Evolutionary conservation across 805 yeast genomes (phyloP).

Genomic region (Candida insectorum): DNA sequence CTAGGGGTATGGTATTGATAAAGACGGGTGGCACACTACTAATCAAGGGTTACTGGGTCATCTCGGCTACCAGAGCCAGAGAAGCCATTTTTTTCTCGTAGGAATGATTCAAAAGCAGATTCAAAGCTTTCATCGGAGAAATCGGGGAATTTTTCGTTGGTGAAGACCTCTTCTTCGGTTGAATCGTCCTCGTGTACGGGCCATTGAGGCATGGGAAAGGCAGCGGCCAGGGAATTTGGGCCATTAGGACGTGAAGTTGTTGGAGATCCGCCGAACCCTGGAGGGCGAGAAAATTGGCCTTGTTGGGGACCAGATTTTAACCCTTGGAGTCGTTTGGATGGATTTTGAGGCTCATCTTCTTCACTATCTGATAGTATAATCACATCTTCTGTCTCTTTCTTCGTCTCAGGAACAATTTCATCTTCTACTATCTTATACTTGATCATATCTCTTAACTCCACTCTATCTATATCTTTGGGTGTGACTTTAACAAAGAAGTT

Average conservation of each 20-base stretch:
- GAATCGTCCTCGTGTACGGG: no score
- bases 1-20: no score
- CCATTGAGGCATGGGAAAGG: no score
- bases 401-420: constrained; percentile 1
- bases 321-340: no score
- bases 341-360: constrained; percentile 11
- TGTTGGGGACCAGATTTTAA: no score
- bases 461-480: constrained; percentile 28
- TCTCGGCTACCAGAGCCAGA: constrained; percentile 36
- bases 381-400: constrained; percentile 19
- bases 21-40: no score
- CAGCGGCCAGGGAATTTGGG: no score
- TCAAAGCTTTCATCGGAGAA: background rate
- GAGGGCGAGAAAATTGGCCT: no score
- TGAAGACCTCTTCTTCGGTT: no score
- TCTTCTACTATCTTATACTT: constrained; percentile 33
- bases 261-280: no score
- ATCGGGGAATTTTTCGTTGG: background rate
- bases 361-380: constrained; percentile 32
- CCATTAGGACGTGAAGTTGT: no score
- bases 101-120: background rate
- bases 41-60: constrained; percentile 38
- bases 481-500: constrained; percentile 41
- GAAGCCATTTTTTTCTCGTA: background rate
- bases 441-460: constrained; percentile 33